Base-by-base conservation (phyloP, 2,329 filamentous ascomycete species). In the Arachnopeziza araneosa region DNA sequence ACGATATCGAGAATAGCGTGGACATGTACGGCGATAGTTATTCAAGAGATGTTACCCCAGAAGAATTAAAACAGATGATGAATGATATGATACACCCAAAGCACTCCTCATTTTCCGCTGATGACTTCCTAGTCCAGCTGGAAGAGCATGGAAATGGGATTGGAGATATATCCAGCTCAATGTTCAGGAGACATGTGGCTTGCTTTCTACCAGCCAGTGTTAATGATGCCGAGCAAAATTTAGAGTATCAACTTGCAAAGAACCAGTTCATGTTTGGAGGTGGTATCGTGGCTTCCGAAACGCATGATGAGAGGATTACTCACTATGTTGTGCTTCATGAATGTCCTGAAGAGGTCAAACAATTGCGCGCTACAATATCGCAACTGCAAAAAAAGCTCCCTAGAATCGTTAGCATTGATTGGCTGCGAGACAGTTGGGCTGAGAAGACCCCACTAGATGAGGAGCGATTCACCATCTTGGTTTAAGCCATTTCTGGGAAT, bases 21-120 rank as follows among this genome's bases (percentile, higher is more conserved):
- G 95, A 99, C 71, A 77, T 80, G 57, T 95, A 85, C 67, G 89
- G 89, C 0, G 95, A 99, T 72, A 93, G 91, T 69, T 98, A 90
- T 73, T 82, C 86, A 0, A 80, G 93, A 4, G 86, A 96, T 67
- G 76, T 88, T 9, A 80, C 78, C 0, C 67, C 82, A 0, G 80
- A 84, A 1, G 89, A 93, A 68, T 79, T 96, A 54, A 77, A 73
- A 49, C 70, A 71, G 2, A 70, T 86, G 0, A 64, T 87, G 52
- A 68, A 68, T 8, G 71, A 74, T 2, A 85, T 87, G 78, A 59
- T 64, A 12, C 60, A 62, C 24, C 77, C 79, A 0, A 78, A 80
- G 64, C 75, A 77, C n/a, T 71, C 75, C 5, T 65, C 71, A 0
- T 81, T 84, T 59, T 73, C 81, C 22, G 75, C 75, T 50, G 66